These are phyloP conservation scores for Lepidium sativum DNA, from an alignment of 345 rosid genomes.

Conservation along the genomic window DNA sequence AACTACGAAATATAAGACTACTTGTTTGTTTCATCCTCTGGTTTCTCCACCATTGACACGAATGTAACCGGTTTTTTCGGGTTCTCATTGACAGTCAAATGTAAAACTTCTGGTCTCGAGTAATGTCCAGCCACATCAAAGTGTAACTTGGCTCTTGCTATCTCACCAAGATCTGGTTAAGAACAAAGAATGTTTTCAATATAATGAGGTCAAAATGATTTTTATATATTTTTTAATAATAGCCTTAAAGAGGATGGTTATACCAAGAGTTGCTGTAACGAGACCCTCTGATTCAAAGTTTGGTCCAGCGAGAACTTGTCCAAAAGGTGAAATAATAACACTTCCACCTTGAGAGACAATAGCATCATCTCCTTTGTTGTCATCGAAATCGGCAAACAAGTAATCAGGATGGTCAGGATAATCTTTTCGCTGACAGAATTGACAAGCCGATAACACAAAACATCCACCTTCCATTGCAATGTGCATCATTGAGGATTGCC, in stretches of 20 bases:
- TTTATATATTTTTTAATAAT: not conserved
- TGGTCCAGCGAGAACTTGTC: constrained; percentile 77
- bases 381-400: constrained; percentile 40
- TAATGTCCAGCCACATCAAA: constrained; percentile 90
- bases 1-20: not conserved
- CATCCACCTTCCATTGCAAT: constrained; percentile 93
- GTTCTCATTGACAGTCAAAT: constrained; percentile 60
- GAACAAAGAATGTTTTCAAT: not conserved
- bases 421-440: constrained; percentile 62
- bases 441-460: constrained; percentile 73
- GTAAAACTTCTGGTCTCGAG: constrained; percentile 78
- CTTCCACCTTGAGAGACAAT: constrained; percentile 83
- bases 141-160: constrained; percentile 72
- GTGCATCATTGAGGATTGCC: constrained; percentile 83
- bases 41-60: constrained; percentile 27
- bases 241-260: not conserved
- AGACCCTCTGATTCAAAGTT: constrained; percentile 87
- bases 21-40: constrained; percentile 13
- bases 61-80: constrained; percentile 55
- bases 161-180: constrained; percentile 68
- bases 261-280: constrained; percentile 81
- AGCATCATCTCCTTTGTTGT: constrained; percentile 42
- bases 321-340: constrained; percentile 80
- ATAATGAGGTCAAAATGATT: not conserved
- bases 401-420: constrained; percentile 79